Percentiles rank a stretch among this genome's conserved stretches.
phyloP scores from a whole-genome alignment of 768 basidiomycete species.

The Kondoa malvinella region DNA sequence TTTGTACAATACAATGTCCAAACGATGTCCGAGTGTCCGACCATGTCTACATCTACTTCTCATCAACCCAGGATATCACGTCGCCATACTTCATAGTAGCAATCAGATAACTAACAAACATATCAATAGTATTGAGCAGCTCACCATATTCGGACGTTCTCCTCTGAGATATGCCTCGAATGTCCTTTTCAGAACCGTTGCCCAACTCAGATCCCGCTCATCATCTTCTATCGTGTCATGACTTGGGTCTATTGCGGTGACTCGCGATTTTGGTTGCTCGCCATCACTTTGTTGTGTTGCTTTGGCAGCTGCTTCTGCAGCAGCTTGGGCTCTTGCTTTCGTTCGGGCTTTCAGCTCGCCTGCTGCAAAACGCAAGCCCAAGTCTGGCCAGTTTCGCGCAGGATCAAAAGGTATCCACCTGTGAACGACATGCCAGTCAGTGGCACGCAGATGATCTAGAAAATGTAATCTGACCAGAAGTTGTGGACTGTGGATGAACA shows the following conservation, averaged over 20 bases:
- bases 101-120: background rate
- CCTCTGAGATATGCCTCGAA: slow-evolving; percentile 84
- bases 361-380: slow-evolving; percentile 58
- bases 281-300: background rate
- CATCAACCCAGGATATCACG: background rate
- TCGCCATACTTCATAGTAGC: background rate
- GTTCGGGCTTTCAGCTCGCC: slow-evolving; percentile 54
- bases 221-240: slow-evolving; percentile 42
- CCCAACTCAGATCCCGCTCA: slow-evolving; percentile 72
- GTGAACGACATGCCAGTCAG: background rate
- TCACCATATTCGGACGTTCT: slow-evolving; percentile 68
- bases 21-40: no score
- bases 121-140: background rate
- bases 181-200: slow-evolving; percentile 81
- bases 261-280: slow-evolving; percentile 3
- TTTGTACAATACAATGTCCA: no score
- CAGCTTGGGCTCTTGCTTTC: slow-evolving; percentile 17
- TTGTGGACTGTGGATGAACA: slow-evolving; percentile 15
- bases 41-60: no score
- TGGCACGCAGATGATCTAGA: background rate
- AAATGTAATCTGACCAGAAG: slow-evolving; percentile 8
- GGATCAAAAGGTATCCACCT: slow-evolving; percentile 97
- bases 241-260: slow-evolving; percentile 19
- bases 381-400: slow-evolving; percentile 83
- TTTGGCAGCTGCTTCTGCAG: slow-evolving; percentile 3